phyloP scores from a whole-genome alignment of 106 monocot genomes.

The Dioscorea alata region DNA sequence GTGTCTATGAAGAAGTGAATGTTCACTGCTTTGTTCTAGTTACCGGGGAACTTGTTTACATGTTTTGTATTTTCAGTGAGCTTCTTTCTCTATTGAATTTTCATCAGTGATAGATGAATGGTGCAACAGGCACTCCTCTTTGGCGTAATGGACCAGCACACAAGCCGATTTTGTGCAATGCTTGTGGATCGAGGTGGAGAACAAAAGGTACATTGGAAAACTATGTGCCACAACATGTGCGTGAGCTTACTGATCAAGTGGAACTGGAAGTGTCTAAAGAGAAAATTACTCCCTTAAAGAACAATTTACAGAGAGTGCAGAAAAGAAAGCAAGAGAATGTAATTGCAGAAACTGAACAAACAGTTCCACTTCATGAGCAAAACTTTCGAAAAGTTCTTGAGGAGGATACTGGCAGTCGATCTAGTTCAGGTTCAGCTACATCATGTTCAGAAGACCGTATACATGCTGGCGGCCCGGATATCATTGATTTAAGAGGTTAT shows the following conservation, averaged over 20 bases:
- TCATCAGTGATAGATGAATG: not conserved
- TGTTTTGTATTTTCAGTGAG: too few relatives aligned
- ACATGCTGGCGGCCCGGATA: conserved; percentile 51
- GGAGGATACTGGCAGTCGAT: conserved; percentile 63
- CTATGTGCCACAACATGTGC: conserved; percentile 80
- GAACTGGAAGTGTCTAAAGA: conserved; percentile 39
- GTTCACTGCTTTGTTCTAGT: too few relatives aligned
- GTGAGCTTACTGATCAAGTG: conserved; percentile 44
- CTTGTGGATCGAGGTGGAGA: conserved; percentile 97
- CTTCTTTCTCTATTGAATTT: too few relatives aligned
- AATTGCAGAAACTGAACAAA: conserved; percentile 20
- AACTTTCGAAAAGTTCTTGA: conserved; percentile 56
- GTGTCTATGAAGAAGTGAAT: too few relatives aligned
- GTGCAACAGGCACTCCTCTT: conserved; percentile 83
- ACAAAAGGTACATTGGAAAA: conserved; percentile 91
- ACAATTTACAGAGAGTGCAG: conserved; percentile 33
- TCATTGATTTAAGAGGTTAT: conserved; percentile 67
- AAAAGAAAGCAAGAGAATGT: conserved; percentile 39
- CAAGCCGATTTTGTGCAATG: conserved; percentile 97
- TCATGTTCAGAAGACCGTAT: conserved; percentile 87
- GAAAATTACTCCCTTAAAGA: conserved; percentile 34
- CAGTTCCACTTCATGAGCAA: conserved; percentile 43
- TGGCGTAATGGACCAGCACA: conserved; percentile 98
- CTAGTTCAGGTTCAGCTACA: conserved; percentile 83
- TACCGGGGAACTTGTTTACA: too few relatives aligned